Evolutionary conservation across 345 rosid species (phyloP), one percentile per base, ranked within the genome.

Genomic region (Psidium friedrichsthalianum): DNA sequence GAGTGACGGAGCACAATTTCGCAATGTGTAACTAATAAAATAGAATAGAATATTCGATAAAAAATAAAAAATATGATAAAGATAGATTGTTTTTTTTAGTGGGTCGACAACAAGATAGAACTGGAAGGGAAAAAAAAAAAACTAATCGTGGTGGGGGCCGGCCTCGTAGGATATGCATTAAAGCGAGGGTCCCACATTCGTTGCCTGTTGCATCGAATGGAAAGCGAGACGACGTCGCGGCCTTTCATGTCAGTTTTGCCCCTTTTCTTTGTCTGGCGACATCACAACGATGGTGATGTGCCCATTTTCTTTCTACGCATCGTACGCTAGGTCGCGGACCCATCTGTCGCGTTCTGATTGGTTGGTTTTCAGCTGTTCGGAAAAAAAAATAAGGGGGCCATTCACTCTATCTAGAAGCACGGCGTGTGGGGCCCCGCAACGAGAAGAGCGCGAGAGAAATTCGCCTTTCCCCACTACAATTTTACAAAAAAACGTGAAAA

Each of bases 301-400:
- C 36, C 74, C 42, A 36, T 5, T 61, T 27, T 3, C 5, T 15
- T 16, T 7, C 76, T 1, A 16, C 22, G 7, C 11, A 3, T 7
- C 64, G 0, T 4, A 64, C 12, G 76, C 7, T 2, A 5, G 76
- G 16, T 36, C 44, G 22, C 76, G 78, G 78, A 69, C 0, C 78
- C 78, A 69, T 44, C 2, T 69, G 78, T 69, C 78, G 47, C 24
- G 24, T 2, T 21, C 24, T 44, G 24, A 18, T 69, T 69, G 47
- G 2, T 8, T 16, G 24, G 54, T 52, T 5, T 0, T 11, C 4
- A 3, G 78, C 0, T 1, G 44, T 4, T 6, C 20, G 1, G 7
- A 1, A 47, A 47, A 47, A 47, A 49, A 9, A 10, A 49, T n/a
- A 9, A 29, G 7, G 29, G 6, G 44, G 78, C 21, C 11, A 0